These are phyloP conservation scores for Boletellus emodensis DNA, from an alignment of 768 basidiomycete species.

Conservation along the genomic window DNA sequence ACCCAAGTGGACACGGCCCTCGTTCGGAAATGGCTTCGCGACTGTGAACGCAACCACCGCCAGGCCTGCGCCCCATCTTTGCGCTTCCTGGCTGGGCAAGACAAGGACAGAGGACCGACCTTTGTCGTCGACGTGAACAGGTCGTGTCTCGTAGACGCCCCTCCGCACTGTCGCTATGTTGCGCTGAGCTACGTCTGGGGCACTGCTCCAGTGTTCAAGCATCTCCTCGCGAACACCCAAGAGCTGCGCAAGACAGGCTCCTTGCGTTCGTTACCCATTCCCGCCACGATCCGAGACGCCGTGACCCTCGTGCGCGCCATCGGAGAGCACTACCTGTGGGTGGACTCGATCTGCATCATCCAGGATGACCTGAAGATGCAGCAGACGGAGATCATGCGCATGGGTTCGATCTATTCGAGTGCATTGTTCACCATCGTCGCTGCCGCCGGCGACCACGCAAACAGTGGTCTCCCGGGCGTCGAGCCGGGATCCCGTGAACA, in stretches of 20 bases:
- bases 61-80: conserved; percentile 2
- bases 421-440: conserved; percentile 21
- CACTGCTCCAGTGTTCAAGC: conserved; percentile 3
- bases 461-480: conserved; percentile 13
- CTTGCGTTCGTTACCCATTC: conserved; percentile 8
- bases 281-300: conserved; percentile 23
- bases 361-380: conserved; percentile 17
- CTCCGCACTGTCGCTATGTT: conserved; percentile 20
- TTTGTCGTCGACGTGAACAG: conserved; percentile 16
- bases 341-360: conserved; percentile 24
- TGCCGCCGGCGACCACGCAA: conserved; percentile 8
- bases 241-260: conserved; percentile 2
- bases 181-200: conserved; percentile 26
- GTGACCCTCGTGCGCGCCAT: conserved; percentile 17
- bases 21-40: conserved; percentile 13
- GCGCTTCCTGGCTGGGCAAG: not conserved
- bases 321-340: conserved; percentile 24
- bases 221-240: conserved; percentile 5
- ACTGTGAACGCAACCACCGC: conserved; percentile 11
- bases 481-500: not conserved
- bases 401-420: conserved; percentile 19
- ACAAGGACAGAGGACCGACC: not conserved
- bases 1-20: conserved; percentile 5
- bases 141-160: conserved; percentile 18
- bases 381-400: conserved; percentile 15